These are phyloP conservation scores for Cryptococcus sp. DNA, from an alignment of 1,284 basidiomycete genomes.

Conservation along the genomic window DNA sequence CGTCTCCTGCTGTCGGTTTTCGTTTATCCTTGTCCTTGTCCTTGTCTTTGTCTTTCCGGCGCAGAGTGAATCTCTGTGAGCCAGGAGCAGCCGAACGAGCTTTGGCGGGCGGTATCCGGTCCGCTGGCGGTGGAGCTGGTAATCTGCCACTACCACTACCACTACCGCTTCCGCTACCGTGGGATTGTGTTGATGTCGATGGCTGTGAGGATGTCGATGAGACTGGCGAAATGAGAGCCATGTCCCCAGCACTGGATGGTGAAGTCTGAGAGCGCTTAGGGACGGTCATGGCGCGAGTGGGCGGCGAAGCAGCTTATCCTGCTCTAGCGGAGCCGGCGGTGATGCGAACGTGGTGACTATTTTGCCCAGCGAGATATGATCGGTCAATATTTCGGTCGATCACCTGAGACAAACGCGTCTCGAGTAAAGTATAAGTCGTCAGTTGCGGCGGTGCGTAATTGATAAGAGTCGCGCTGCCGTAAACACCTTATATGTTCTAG, in stretches of 20 bases:
- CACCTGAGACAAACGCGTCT: no score
- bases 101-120: constrained; percentile 18
- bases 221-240: constrained; percentile 5
- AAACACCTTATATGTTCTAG: no score
- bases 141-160: constrained; percentile 4
- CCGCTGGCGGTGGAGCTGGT: constrained; percentile 20
- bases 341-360: no score
- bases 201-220: constrained; percentile 12
- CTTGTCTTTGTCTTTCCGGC: constrained; percentile 17
- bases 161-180: background rate
- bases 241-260: no score
- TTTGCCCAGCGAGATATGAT: no score
- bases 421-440: no score
- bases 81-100: constrained; percentile 10
- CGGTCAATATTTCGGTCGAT: no score
- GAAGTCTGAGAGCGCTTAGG: no score
- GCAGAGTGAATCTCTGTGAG: constrained; percentile 18
- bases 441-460: no score
- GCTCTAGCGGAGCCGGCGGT: no score
- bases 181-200: constrained; percentile 4
- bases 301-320: no score
- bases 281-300: background rate
- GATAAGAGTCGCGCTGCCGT: no score
- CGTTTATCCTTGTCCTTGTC: constrained; percentile 5
- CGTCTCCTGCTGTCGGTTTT: constrained; percentile 1